Evolutionary conservation across 1,284 basidiomycete genomes (phyloP).

Genomic region (Ustilago sp.): DNA sequence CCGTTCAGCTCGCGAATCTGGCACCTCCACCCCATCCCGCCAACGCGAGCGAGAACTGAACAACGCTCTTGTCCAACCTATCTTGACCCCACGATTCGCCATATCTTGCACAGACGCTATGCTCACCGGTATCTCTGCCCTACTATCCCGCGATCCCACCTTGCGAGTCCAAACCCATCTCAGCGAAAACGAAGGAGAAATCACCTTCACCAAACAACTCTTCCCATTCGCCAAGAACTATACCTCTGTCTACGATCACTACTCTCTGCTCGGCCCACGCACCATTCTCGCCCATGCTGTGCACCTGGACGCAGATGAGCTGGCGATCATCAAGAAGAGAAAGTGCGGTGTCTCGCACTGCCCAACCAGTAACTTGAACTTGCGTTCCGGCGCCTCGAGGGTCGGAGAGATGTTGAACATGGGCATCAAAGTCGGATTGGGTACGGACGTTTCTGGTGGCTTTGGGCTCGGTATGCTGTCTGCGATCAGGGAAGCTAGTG

Average conservation of each 20-base stretch:
- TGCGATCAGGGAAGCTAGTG: slow-evolving; percentile 83
- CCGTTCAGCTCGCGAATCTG: slow-evolving; percentile 42
- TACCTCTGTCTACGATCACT: slow-evolving; percentile 80
- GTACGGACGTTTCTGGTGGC: slow-evolving; percentile 92
- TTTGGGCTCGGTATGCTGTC: slow-evolving; percentile 84
- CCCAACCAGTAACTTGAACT: slow-evolving; percentile 86
- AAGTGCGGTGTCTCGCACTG: slow-evolving; percentile 89
- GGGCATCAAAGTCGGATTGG: slow-evolving; percentile 85
- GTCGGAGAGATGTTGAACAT: slow-evolving; percentile 83
- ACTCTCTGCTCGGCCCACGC: slow-evolving; percentile 80
- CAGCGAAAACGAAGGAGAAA: slow-evolving; percentile 84
- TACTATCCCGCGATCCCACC: slow-evolving; percentile 71
- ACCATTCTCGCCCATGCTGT: slow-evolving; percentile 93
- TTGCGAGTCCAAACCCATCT: slow-evolving; percentile 93
- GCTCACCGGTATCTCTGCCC: slow-evolving; percentile 76
- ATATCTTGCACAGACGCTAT: slow-evolving; percentile 87
- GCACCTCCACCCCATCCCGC: slow-evolving; percentile 44
- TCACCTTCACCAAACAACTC: slow-evolving; percentile 76
- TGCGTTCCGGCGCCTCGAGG: slow-evolving; percentile 84
- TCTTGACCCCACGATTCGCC: slow-evolving; percentile 94
- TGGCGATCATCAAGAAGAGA: slow-evolving; percentile 77
- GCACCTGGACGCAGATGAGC: slow-evolving; percentile 79
- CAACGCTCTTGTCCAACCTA: slow-evolving; percentile 79
- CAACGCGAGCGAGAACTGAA: slow-evolving; percentile 46
- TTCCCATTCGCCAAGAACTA: slow-evolving; percentile 73